phyloP scores from a whole-genome alignment of 139 green algal genomes.

The Picochlorum sp. region DNA sequence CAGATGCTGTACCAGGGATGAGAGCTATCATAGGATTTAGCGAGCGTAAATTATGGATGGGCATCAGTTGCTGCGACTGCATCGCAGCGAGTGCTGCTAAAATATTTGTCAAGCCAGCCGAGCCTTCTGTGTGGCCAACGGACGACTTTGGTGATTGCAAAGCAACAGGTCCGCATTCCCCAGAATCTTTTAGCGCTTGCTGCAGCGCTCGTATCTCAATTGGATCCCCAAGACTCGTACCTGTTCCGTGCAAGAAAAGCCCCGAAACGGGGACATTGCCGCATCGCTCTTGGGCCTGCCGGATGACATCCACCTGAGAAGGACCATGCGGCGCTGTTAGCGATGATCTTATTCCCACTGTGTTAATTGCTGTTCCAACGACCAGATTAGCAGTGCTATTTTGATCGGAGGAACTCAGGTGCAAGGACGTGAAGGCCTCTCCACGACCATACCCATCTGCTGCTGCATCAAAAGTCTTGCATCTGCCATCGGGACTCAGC shows the following conservation, averaged over 20 bases:
- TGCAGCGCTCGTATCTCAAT: constrained; percentile 65
- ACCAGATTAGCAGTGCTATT: not conserved
- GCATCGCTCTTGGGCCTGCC: not conserved
- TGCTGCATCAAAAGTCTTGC: constrained; percentile 42
- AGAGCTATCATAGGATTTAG: constrained; percentile 40
- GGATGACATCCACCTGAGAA: constrained; percentile 36
- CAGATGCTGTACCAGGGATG: too few relatives aligned
- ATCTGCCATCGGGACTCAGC: constrained; percentile 36
- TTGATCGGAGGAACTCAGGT: constrained; percentile 2
- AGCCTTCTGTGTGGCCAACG: constrained; percentile 50
- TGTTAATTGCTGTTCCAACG: constrained; percentile 52
- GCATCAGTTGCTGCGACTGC: not conserved
- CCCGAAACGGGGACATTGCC: not conserved
- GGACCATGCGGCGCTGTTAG: constrained; percentile 76
- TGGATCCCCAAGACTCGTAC: constrained; percentile 70
- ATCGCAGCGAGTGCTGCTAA: constrained; percentile 37
- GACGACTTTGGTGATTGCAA: constrained; percentile 44
- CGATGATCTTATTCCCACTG: constrained; percentile 70
- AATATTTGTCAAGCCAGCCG: constrained; percentile 50
- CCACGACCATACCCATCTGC: constrained; percentile 57
- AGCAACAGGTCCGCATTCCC: constrained; percentile 17
- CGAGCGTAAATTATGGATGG: constrained; percentile 51
- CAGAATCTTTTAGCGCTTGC: not conserved
- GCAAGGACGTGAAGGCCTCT: constrained; percentile 28
- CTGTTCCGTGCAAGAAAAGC: constrained; percentile 21